A percentile compares a stretch with the other conserved stretches of the same genome.
These are phyloP conservation scores for Emmonsiellopsis sp. DNA, from an alignment of 2,329 filamentous ascomycete species.

Conservation along the genomic window DNA sequence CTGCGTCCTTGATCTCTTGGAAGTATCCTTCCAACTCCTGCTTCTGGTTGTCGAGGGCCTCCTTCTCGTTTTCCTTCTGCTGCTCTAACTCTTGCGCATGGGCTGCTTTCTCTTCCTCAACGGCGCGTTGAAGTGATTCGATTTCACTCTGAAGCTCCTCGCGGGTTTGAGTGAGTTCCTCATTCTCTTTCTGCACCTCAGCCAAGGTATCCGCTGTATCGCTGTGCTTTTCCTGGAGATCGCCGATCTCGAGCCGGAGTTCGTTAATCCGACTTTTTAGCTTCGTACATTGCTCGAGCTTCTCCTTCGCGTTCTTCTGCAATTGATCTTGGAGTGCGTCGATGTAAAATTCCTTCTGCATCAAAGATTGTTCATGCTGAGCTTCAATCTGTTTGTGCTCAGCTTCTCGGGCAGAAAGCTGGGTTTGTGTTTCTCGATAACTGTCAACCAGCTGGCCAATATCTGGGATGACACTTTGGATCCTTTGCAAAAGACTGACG, in stretches of 20 bases:
- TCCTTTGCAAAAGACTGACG: constrained; percentile 33
- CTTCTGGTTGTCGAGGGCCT: constrained; percentile 35
- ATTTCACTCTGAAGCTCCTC: constrained; percentile 36
- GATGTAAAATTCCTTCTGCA: constrained; percentile 47
- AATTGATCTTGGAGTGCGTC: constrained; percentile 43
- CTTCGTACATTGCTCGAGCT: constrained; percentile 38
- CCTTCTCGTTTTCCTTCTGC: constrained; percentile 33
- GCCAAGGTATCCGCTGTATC: constrained; percentile 41
- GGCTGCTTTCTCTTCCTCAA: constrained; percentile 28
- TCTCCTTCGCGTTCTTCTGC: constrained; percentile 40
- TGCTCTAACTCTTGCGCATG: constrained; percentile 36
- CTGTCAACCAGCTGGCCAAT: constrained; percentile 35
- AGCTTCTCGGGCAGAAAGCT: constrained; percentile 41
- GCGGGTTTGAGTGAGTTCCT: constrained; percentile 37
- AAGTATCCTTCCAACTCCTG: constrained; percentile 38
- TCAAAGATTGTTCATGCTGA: constrained; percentile 43
- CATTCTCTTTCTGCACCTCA: constrained; percentile 36
- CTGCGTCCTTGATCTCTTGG: constrained; percentile 38
- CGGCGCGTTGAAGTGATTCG: constrained; percentile 27
- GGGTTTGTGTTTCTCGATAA: constrained; percentile 44
- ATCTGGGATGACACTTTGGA: constrained; percentile 40
- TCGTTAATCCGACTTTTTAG: constrained; percentile 38
- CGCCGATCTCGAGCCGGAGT: constrained; percentile 42
- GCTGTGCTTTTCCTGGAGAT: constrained; percentile 44
- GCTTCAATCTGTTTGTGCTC: constrained; percentile 40